Conservation (phyloP, 169 alveolate genomes). For the Plasmodium billcollinsi region DNA sequence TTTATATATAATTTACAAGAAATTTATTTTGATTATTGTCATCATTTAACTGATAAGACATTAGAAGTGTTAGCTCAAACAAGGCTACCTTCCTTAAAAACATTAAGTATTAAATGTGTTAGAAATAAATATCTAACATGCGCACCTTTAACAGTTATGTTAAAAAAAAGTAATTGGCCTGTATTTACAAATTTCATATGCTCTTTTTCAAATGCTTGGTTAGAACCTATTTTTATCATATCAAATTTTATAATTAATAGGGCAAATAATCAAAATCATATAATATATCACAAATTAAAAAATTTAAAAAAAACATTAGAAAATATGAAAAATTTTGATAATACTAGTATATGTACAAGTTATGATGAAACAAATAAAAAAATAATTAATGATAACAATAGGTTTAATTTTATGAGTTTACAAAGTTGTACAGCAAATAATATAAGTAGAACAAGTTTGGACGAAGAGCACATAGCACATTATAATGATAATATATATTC, state of each 20-base stretch:
- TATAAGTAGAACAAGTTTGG: conserved; percentile 9
- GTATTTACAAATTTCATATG: conserved; percentile 85
- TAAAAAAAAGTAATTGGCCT: conserved; percentile 88
- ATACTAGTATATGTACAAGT: neutral
- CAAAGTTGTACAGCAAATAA: conserved; percentile 32
- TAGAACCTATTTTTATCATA: conserved; percentile 88
- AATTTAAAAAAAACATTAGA: conserved; percentile 77
- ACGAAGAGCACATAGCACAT: neutral
- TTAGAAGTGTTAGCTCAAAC: conserved; percentile 90
- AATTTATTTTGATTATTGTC: conserved; percentile 88
- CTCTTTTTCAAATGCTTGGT: conserved; percentile 87
- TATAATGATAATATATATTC: neutral
- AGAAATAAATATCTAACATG: conserved; percentile 88
- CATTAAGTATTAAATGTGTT: conserved; percentile 88
- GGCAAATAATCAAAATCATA: conserved; percentile 79
- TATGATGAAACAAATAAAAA: conserved; percentile 16
- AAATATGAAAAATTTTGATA: conserved; percentile 76
- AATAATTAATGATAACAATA: conserved; percentile 25
- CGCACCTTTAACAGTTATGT: conserved; percentile 82
- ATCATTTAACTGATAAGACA: conserved; percentile 89
- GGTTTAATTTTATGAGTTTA: conserved; percentile 14
- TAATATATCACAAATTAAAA: conserved; percentile 77
- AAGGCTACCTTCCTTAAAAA: conserved; percentile 87
- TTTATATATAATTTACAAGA: conserved; percentile 83
- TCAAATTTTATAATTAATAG: conserved; percentile 85